Evolutionary conservation across 495 filamentous ascomycete genomes (phyloP), one percentile per base, ranked within the genome.

Genomic region (Neurospora discreta): DNA sequence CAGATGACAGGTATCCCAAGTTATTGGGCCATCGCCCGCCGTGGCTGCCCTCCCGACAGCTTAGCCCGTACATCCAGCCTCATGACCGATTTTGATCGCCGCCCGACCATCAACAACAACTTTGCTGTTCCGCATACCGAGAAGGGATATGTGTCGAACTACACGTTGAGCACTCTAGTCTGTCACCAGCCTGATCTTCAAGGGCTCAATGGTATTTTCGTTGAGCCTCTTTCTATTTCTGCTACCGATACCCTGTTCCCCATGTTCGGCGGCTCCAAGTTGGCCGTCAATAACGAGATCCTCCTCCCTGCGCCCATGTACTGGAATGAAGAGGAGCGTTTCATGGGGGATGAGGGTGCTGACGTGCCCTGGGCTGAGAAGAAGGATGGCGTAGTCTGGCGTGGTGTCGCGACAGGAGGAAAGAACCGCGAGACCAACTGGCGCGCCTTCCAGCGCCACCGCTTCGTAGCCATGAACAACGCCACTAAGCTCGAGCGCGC

Each of bases 291-390:
- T 81, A 93, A 92, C 78, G 92, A 95, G 71, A 91, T 95, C 73
- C 84, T 94, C 30, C 88, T 95, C 70, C 92, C 92, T 1, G 88
- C 90, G 0, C 88, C 91, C 69, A 91, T 91, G 89, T 93, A 93
- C 79, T 90, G 89, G 82, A 86, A 87, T 69, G 81, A 89, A 9
- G 89, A 93, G 68, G 81, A 85, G 70, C 87, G 90, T n/a, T 94
- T 93, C 81, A 85, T 84, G 4, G 89, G 89, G 68, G 85, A 92
- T 70, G 77, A 81, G 44, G 85, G 87, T 41, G 71, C 70, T 15
- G 72, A 72, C 46, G 80, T 82, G 18, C 71, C 79, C 20, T 91
- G 91, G 91, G 75, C 76, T 1, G 60, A 84, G 20, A 93, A 92
- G 77, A 73, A 79, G 18, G 77, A 87, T 46, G 80, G 78, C 3